Evolutionary conservation across 768 basidiomycete species (phyloP).

Genomic region (Gymnopilus dilepis): DNA sequence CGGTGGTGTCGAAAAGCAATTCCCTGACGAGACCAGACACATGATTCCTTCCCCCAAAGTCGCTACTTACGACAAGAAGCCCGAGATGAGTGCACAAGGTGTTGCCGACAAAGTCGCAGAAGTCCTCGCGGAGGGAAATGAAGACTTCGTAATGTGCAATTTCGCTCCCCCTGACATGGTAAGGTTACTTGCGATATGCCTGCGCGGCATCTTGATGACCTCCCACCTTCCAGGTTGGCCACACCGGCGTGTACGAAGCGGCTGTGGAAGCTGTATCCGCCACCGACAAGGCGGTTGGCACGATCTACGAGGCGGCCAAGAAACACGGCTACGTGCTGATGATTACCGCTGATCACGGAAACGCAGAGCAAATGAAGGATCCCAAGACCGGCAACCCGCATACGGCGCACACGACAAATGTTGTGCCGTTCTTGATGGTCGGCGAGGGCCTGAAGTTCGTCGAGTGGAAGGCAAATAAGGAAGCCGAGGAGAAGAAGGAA

Average conservation of each 20-base stretch:
- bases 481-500: slow-evolving; percentile 55
- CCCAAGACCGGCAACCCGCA: slow-evolving; percentile 83
- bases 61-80: slow-evolving; percentile 91
- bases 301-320: slow-evolving; percentile 84
- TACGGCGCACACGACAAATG: slow-evolving; percentile 91
- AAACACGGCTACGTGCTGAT: slow-evolving; percentile 86
- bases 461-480: slow-evolving; percentile 59
- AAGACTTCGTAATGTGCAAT: slow-evolving; percentile 97
- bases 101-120: slow-evolving; percentile 95
- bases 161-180: slow-evolving; percentile 98
- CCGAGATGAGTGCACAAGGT: slow-evolving; percentile 86
- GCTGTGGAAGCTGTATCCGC: slow-evolving; percentile 86
- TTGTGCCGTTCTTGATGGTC: slow-evolving; percentile 90
- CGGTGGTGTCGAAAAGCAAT: slow-evolving; percentile 94
- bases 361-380: slow-evolving; percentile 94
- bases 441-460: slow-evolving; percentile 67
- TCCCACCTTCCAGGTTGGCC: slow-evolving; percentile 69
- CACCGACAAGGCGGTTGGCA: slow-evolving; percentile 91
- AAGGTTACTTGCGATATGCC: slow-evolving; percentile 8
- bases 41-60: slow-evolving; percentile 95
- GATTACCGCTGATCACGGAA: slow-evolving; percentile 94
- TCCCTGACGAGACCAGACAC: slow-evolving; percentile 77
- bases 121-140: slow-evolving; percentile 66
- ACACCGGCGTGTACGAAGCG: slow-evolving; percentile 91
- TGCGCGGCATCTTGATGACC: not conserved